Evolutionary conservation across 306 rosid genomes (phyloP), one percentile per base, ranked within the genome.

Genomic region (Prunus padus): DNA sequence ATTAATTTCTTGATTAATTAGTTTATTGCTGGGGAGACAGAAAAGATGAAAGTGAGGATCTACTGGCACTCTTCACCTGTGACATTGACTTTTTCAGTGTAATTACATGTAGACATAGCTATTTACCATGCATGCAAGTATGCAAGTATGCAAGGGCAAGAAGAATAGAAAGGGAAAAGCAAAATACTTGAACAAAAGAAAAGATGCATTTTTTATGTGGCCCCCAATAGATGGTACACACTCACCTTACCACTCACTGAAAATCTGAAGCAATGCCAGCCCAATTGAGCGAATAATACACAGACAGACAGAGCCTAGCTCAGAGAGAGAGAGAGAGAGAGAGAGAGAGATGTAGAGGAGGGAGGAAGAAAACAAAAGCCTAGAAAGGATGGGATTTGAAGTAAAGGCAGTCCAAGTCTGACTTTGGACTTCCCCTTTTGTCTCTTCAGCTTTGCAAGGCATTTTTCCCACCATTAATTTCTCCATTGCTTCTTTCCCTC

Each of bases 351-450:
- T 67, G 49, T 30, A 51, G 31, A 9, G 33, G 51, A 14, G 40
- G 59, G 31, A 9, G 33, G 31, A 11, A 31, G 40, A 40, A 64
- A 31, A 65, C 50, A 31, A 65, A 3, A 60, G 60, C 71, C 79
- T 76, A 59, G 61, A 76, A 76, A 76, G 71, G 69, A 37, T 46
- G 52, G 77, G 77, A 40, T 62, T 56, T 30, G 23, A 77, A 78
- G 81, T 10, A 67, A 50, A 56, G 22, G 66, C 13, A 23, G 62
- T 57, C 51, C 55, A 65, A 76, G 60, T 81, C 68, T 62, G 79
- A 61, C 76, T 60, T 76, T 33, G 22, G 76, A 78, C 84, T 78
- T 83, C 50, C 77, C 84, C 79, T 80, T 90, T 84, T 85, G 96
- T 87, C 93, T 81, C 86, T 80, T 71, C 76, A 77, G 76, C 45